Base-by-base conservation (phyloP, 768 basidiomycete genomes). In the Daedaleopsis sinensis region DNA sequence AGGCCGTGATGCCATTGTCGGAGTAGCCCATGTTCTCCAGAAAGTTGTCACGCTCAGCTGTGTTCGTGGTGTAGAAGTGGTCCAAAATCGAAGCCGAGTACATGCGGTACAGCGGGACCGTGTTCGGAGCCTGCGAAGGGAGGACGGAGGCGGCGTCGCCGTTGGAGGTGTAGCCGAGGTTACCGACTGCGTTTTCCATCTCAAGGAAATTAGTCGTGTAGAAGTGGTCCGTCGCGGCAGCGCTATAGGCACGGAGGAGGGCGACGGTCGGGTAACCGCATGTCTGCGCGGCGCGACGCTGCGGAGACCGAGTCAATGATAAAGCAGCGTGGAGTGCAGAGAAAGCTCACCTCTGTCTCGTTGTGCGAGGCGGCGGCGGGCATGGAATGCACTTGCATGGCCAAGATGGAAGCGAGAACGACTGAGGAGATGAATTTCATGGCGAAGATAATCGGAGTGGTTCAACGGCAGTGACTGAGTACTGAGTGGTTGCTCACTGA, bases 11-110 rank as follows among this genome's bases (percentile, higher is more conserved):
- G 38, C 65, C 65, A 24, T 66, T 57, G 27, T 59, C 23, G 12
- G 15, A 42, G 51, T 57, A 64, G 18, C 62, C 60, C 11, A 62
- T 42, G 51, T 39, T 55, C 23, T 48, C 16, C 10, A 68, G 16
- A 1, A 63, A 59, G 15, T 48, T 58, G 39, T 70, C 60, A n/a
- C 51, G 51, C 56, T 65, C 68, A 1, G 44, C n/a, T 8, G 42
- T 51, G 16, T 63, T 64, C 10, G 60, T 68, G 5, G 68, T 70
- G 58, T 66, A 70, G 52, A 70, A 65, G 54, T 68, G 60, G 52
- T 68, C 67, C 27, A 52, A 55, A 9, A 55, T 56, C 19, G 38
- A 6, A 10, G 36, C 13, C 50, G 43, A 65, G 64, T 47, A 65
- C 24, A 67, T 12, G 44, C 67, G 69, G 50, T 55, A 63, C 16